Percentiles rank a stretch among this genome's conserved stretches.
These are phyloP conservation scores for Aspergillus melleus DNA, from an alignment of 2,329 filamentous ascomycete species.

Conservation along the genomic window DNA sequence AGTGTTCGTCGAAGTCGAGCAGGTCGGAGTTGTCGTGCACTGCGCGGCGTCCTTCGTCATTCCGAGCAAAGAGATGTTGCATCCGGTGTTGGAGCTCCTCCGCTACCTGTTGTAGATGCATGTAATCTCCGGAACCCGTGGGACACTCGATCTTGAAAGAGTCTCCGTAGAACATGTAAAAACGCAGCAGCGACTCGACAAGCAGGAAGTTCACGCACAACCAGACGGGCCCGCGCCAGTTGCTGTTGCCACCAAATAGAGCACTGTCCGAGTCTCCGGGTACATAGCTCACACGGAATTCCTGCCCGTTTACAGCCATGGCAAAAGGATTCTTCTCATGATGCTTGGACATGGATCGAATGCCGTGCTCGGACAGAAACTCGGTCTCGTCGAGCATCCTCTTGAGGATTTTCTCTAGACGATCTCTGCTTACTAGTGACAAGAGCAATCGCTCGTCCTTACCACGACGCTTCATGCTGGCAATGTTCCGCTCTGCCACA, in stretches of 20 bases:
- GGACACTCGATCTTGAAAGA: conserved; percentile 89
- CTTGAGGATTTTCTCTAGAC: conserved; percentile 83
- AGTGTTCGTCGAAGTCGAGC: conserved; percentile 87
- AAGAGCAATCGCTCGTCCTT: conserved; percentile 86
- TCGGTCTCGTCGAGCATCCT: conserved; percentile 94
- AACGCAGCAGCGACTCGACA: conserved; percentile 89
- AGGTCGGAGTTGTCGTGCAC: conserved; percentile 83
- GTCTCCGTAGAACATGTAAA: conserved; percentile 94
- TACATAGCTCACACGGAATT: conserved; percentile 84
- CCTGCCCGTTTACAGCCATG: conserved; percentile 93
- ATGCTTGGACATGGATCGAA: conserved; percentile 86
- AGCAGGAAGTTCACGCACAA: conserved; percentile 93
- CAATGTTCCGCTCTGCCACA: conserved; percentile 89
- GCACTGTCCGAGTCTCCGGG: conserved; percentile 95
- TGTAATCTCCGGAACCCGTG: conserved; percentile 86
- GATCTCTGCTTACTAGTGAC: conserved; percentile 87
- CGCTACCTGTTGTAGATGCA: conserved; percentile 93
- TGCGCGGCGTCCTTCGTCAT: conserved; percentile 81
- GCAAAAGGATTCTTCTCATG: conserved; percentile 88
- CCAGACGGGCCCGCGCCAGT: conserved; percentile 97
- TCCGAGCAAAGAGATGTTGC: conserved; percentile 84
- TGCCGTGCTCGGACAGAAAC: conserved; percentile 86
- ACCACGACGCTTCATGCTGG: conserved; percentile 84
- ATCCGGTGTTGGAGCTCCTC: conserved; percentile 94
- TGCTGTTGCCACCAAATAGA: conserved; percentile 94